Base-by-base conservation (phyloP, 208 protist species). In the Balamuthia mandrillaris region DNA sequence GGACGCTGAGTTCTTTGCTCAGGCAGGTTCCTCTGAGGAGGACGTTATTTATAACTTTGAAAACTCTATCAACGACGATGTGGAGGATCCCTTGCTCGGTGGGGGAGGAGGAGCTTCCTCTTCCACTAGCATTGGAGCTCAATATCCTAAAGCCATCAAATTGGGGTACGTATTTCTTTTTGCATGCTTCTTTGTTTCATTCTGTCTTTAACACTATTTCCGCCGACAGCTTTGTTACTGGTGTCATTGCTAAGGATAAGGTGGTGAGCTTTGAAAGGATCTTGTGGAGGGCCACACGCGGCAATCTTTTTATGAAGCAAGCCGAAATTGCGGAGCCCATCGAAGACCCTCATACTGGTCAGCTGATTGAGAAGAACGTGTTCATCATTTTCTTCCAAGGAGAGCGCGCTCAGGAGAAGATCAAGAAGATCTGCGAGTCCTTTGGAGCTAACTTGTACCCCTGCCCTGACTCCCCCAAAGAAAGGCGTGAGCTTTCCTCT, bases 381-480 rank as follows among this genome's bases (percentile, higher is more conserved):
- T 99, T 99, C 87, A 96, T 96, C 54, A 94, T 98, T 60, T 98
- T 99, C 90, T 98, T 97, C 92, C 96, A 97, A n/a, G 97, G 97
- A 18, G 89, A 94, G 9, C 90, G 94, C 29, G 81, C 97, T 7
- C 88, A 94, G 61, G 89, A 93, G 44, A 97, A 95, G 88, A 94
- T 99, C 37, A 93, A 87, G 52, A 97, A 97, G 90, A 97, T 99
- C 60, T 97, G 96, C 77, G 97, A 98, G 86, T 93, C 94, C 31
- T 98, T 98, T 87, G 95, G 92, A 21, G 97, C 96, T 5, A 96
- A 92, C 31, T 86, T 98, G 33, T 98, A 99, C 90, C 87, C 90
- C 6, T 98, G 96, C 88, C 96, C 97, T 12, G 95, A 97, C 47
- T 93, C 85, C n/a, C 83, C 91, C 16, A 87, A 91, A 75, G 93